These are phyloP conservation scores for Phytophthora boehmeriae DNA, from an alignment of 352 stramenopile genomes.

Conservation along the genomic window DNA sequence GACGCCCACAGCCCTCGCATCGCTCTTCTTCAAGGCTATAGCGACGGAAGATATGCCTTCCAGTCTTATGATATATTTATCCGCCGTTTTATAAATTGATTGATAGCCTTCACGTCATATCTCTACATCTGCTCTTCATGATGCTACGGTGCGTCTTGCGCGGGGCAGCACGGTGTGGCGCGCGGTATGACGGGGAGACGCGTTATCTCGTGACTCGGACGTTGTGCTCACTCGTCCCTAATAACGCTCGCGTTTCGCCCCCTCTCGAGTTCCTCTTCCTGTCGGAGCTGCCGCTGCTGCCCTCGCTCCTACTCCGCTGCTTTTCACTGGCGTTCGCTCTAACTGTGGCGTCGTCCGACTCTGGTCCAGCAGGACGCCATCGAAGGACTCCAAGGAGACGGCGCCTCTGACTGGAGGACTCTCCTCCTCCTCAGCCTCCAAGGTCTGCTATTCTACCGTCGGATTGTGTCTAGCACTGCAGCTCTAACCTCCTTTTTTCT, in stretches of 20 bases:
- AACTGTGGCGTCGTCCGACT: constrained; percentile 36
- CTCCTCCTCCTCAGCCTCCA: constrained; percentile 16
- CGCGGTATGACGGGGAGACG: not conserved
- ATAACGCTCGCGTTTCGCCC: not conserved
- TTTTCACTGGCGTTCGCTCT: constrained; percentile 22
- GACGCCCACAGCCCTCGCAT: constrained; percentile 18
- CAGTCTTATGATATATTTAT: too few relatives aligned
- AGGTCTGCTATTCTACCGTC: constrained; percentile 32
- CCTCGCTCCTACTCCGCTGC: constrained; percentile 12
- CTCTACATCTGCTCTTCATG: too few relatives aligned
- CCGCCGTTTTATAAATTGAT: too few relatives aligned
- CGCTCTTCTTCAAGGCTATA: constrained; percentile 8
- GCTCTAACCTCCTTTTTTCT: too few relatives aligned
- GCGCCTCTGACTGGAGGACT: constrained; percentile 36
- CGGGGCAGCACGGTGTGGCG: not conserved
- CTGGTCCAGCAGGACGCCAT: constrained; percentile 38
- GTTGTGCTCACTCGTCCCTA: not conserved
- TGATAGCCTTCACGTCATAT: too few relatives aligned
- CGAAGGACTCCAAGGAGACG: constrained; percentile 38
- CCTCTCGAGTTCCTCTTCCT: constrained; percentile 4
- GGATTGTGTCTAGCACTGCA: too few relatives aligned
- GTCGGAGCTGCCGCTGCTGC: constrained; percentile 12
- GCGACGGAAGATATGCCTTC: too few relatives aligned
- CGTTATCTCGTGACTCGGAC: not conserved
- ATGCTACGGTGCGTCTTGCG: too few relatives aligned